These are phyloP conservation scores for Dovyalis caffra DNA, from an alignment of 345 rosid genomes.

Conservation along the genomic window DNA sequence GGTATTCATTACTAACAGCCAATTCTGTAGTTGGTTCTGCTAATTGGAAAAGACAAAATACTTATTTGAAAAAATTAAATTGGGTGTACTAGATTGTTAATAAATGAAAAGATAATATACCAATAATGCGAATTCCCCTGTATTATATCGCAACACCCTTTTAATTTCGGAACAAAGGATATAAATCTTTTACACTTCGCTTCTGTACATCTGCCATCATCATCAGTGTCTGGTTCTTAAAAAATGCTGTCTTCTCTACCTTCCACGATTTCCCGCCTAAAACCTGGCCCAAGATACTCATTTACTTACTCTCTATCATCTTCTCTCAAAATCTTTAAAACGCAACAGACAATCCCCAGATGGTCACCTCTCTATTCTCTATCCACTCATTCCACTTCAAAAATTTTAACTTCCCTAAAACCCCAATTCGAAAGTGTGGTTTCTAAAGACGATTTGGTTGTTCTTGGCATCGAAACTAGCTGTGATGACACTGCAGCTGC, in stretches of 20 bases:
- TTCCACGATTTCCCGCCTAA: constrained; percentile 49
- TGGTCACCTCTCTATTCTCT: constrained; percentile 17
- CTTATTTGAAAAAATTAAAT: no score
- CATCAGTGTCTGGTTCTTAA: not conserved
- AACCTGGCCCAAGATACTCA: constrained; percentile 23
- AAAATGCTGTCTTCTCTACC: constrained; percentile 35
- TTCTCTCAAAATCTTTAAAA: constrained; percentile 13
- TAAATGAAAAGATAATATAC: no score
- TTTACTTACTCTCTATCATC: constrained; percentile 12
- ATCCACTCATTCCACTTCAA: constrained; percentile 22
- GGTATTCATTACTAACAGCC: no score
- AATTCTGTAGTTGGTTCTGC: no score
- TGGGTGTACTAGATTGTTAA: no score
- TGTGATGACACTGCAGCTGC: constrained; percentile 99
- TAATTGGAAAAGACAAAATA: no score
- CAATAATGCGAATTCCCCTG: constrained; percentile 2
- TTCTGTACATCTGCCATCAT: not conserved
- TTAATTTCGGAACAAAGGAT: no score
- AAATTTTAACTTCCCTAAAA: constrained; percentile 6
- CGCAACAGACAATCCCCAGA: constrained; percentile 9
- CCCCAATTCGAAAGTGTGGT: constrained; percentile 1
- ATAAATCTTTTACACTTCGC: no score
- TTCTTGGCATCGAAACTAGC: constrained; percentile 94
- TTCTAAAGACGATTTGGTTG: constrained; percentile 52
- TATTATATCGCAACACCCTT: no score